Conservation (phyloP, 176 grass and related monocot genomes). For the Dendrocalamus sinicus region DNA sequence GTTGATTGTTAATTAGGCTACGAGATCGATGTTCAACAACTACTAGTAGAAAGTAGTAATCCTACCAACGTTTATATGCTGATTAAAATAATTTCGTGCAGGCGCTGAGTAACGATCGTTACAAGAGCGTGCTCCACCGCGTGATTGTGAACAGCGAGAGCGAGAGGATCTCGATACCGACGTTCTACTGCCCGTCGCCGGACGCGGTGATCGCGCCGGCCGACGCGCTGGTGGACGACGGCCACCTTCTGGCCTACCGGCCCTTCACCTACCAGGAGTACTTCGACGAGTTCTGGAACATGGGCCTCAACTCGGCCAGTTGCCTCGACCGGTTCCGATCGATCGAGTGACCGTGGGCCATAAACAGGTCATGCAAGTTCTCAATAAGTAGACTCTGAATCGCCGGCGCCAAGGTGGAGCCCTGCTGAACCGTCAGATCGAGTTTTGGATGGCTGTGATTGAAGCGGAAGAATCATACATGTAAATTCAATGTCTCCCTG, state of each 20-base stretch:
- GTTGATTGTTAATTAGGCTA: not conserved
- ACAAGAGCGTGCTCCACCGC: conserved; percentile 82
- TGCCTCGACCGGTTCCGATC: conserved; percentile 78
- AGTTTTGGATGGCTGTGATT: not conserved
- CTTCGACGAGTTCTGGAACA: conserved; percentile 80
- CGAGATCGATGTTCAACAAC: not conserved
- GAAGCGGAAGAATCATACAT: not conserved
- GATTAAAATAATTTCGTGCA: conserved; percentile 3
- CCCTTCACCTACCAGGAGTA: conserved; percentile 80
- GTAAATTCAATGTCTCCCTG: not conserved
- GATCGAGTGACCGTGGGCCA: not conserved
- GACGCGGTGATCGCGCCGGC: conserved; percentile 63
- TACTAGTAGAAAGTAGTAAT: not conserved
- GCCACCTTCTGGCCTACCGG: conserved; percentile 57
- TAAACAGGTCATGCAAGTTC: too few species aligned
- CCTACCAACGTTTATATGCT: not conserved
- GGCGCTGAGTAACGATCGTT: conserved; percentile 79
- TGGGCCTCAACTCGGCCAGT: conserved; percentile 65
- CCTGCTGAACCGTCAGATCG: not conserved
- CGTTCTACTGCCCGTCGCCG: conserved; percentile 75
- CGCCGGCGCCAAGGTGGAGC: not conserved
- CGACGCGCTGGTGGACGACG: conserved; percentile 53
- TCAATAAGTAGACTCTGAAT: too few species aligned
- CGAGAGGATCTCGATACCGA: conserved; percentile 87
- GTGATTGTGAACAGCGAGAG: conserved; percentile 79